A percentile compares a stretch with the other conserved stretches of the same genome.
These are phyloP conservation scores for Eleusine indica DNA, from an alignment of 176 grass and related monocot genomes.

Conservation along the genomic window DNA sequence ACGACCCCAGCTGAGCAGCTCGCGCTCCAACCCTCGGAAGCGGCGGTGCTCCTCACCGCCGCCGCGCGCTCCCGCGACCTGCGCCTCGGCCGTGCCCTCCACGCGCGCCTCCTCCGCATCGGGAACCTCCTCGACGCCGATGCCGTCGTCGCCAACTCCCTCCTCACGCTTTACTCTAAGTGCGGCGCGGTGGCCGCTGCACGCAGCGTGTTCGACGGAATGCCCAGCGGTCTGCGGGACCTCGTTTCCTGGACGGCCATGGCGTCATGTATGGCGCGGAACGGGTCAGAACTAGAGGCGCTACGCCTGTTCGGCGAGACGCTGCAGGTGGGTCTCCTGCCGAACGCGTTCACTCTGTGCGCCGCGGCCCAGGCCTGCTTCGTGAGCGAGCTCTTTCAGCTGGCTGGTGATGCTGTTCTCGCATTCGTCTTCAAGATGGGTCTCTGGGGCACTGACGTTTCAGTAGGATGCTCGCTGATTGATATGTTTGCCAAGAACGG, in stretches of 20 bases:
- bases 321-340: slow-evolving; percentile 43
- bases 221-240: slow-evolving; percentile 51
- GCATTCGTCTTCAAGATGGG: slow-evolving; percentile 54
- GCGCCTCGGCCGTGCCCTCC: slow-evolving; percentile 46
- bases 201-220: slow-evolving; percentile 60
- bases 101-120: slow-evolving; percentile 43
- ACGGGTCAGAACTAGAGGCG: slow-evolving; percentile 36
- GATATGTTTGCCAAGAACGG: slow-evolving; percentile 71
- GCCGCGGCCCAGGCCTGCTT: slow-evolving; percentile 45
- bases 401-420: slow-evolving; percentile 29
- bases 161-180: slow-evolving; percentile 68
- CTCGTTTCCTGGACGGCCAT: slow-evolving; percentile 73
- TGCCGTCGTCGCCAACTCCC: slow-evolving; percentile 57
- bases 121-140: slow-evolving; percentile 31
- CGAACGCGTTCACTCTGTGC: slow-evolving; percentile 60
- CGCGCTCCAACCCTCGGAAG: slow-evolving; percentile 10
- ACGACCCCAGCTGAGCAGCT: slow-evolving; percentile 5
- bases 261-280: slow-evolving; percentile 52
- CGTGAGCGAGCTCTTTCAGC: slow-evolving; percentile 6
- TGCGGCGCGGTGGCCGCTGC: slow-evolving; percentile 54
- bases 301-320: slow-evolving; percentile 42
- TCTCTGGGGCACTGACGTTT: slow-evolving; percentile 49
- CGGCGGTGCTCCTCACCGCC: slow-evolving; percentile 39
- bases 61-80: slow-evolving; percentile 43
- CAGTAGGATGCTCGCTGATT: slow-evolving; percentile 70